Evolutionary conservation across 1,284 basidiomycete species (phyloP).

Genomic region (Ganoderma multipileum): DNA sequence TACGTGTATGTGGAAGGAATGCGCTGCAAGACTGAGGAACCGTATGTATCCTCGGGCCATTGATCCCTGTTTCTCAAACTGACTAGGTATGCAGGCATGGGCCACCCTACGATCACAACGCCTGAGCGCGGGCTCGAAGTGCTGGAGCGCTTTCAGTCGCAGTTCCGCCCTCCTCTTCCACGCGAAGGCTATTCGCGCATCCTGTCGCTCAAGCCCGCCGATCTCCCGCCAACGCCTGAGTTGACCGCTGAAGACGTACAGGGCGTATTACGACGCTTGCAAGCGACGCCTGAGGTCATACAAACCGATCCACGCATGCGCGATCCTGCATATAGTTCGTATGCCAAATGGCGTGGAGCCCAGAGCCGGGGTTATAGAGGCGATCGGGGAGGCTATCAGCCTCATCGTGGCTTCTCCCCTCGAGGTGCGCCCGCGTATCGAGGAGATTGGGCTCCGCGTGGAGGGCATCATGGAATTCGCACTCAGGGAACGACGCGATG

Average conservation of each 20-base stretch:
- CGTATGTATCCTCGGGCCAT: slow-evolving; percentile 42
- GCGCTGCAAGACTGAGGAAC: slow-evolving; percentile 54
- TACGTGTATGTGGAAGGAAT: slow-evolving; percentile 49
- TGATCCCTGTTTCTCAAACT: neutral
- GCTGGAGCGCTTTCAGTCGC: slow-evolving; percentile 64
- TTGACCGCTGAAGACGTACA: slow-evolving; percentile 60
- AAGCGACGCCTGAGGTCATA: slow-evolving; percentile 45
- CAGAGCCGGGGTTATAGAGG: slow-evolving; percentile 10
- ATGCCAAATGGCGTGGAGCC: neutral
- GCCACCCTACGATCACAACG: slow-evolving; percentile 73
- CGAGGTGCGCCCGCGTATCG: neutral
- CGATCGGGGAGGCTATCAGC: slow-evolving; percentile 9
- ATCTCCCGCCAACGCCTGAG: slow-evolving; percentile 50
- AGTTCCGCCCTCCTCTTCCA: slow-evolving; percentile 58
- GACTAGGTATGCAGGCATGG: slow-evolving; percentile 52
- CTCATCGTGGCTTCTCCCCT: neutral
- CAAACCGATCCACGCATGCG: neutral
- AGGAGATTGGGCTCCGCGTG: slow-evolving; percentile 8
- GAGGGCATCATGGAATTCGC: slow-evolving; percentile 6
- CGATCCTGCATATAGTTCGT: neutral
- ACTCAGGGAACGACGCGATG: slow-evolving; percentile 12
- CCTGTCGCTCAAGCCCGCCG: slow-evolving; percentile 56
- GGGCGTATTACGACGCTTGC: slow-evolving; percentile 56
- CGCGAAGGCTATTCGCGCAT: slow-evolving; percentile 69
- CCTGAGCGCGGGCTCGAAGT: slow-evolving; percentile 61